Percentiles rank a stretch among this genome's conserved stretches.
These are phyloP conservation scores for Acacia concinna DNA, from an alignment of 331 rosid species.

Conservation along the genomic window DNA sequence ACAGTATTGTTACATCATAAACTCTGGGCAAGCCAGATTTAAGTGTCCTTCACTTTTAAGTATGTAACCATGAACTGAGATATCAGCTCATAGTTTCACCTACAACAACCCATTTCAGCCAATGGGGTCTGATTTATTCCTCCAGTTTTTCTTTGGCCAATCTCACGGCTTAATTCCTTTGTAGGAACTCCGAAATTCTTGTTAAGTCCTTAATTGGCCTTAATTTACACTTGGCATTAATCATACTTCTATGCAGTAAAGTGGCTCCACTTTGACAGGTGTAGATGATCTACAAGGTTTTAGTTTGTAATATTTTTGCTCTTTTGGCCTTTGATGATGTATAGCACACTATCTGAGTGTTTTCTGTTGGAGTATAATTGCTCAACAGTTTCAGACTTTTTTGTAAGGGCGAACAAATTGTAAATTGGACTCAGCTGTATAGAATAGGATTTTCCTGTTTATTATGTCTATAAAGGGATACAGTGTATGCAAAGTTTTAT, in stretches of 20 bases:
- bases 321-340: conserved; percentile 39
- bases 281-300: conserved; percentile 34
- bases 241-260: conserved; percentile 15
- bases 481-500: not conserved
- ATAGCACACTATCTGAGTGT: conserved; percentile 30
- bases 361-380: conserved; percentile 22
- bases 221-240: conserved; percentile 21
- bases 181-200: conserved; percentile 16
- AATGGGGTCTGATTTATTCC: conserved; percentile 25
- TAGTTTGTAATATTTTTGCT: not conserved
- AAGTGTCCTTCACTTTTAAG: conserved; percentile 27
- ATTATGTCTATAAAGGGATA: not conserved
- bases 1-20: not conserved
- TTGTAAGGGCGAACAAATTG: conserved; percentile 24
- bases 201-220: conserved; percentile 24
- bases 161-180: conserved; percentile 9
- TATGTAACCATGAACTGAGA: not conserved
- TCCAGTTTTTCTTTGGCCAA: conserved; percentile 11
- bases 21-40: conserved; percentile 16
- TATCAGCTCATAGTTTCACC: conserved; percentile 10
- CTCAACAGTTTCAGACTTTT: not conserved
- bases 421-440: conserved; percentile 26
- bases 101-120: conserved; percentile 15
- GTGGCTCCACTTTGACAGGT: conserved; percentile 28
- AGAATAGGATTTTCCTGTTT: not conserved